Percentiles rank a stretch among this genome's conserved stretches.
Evolutionary conservation across 805 yeast species (phyloP).

Genomic region (Starmerella roubikii): DNA sequence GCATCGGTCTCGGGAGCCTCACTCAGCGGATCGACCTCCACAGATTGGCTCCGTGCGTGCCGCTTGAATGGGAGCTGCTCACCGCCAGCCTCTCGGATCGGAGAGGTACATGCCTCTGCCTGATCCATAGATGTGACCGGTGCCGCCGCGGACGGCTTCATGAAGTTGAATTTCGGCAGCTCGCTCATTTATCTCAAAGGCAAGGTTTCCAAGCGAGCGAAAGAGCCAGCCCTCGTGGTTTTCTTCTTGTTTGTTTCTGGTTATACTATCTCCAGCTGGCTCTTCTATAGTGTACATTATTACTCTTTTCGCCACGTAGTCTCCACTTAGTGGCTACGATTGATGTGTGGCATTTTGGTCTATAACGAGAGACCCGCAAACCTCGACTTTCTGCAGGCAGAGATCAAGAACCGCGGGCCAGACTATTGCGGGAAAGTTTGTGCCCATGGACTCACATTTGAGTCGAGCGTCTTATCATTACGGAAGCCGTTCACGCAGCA

Average conservation of each 20-base stretch:
- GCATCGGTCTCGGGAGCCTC: background rate
- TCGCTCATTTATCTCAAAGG: conserved; percentile 5
- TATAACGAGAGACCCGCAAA: conserved; percentile 1
- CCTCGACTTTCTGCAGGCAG: conserved; percentile 1
- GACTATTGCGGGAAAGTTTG: conserved; percentile 14
- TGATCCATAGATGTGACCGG: conserved; percentile 14
- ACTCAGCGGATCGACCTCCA: background rate
- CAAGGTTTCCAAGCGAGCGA: too few relatives aligned
- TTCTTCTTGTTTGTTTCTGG: too few relatives aligned
- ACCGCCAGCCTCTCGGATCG: too few relatives aligned
- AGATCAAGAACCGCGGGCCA: conserved; percentile 23
- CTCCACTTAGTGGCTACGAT: too few relatives aligned
- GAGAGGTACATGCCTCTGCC: too few relatives aligned
- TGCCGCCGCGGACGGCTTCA: conserved; percentile 5
- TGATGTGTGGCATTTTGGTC: conserved; percentile 27
- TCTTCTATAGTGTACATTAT: too few relatives aligned
- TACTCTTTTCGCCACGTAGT: too few relatives aligned
- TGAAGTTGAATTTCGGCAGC: conserved; percentile 1
- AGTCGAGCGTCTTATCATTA: conserved; percentile 56
- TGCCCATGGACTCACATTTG: conserved; percentile 4
- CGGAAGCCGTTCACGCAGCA: conserved; percentile 69
- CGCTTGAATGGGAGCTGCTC: too few relatives aligned
- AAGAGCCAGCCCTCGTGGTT: too few relatives aligned
- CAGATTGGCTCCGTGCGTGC: background rate
- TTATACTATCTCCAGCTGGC: too few relatives aligned